Base-by-base conservation (phyloP, 768 basidiomycete species). In the Mycena maculata region DNA sequence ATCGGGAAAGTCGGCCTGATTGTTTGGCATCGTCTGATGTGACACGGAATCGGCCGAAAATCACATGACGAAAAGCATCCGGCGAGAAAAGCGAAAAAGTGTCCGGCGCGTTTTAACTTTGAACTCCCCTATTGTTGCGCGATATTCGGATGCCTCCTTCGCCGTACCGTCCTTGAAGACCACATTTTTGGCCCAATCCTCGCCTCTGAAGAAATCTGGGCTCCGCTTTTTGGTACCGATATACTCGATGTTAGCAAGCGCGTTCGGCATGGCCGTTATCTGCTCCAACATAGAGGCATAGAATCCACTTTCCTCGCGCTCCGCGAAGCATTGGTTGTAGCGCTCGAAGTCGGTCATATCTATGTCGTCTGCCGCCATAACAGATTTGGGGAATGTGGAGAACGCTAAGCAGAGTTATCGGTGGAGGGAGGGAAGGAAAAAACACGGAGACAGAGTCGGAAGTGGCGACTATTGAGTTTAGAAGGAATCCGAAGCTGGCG, bases 251-350 rank as follows among this genome's bases (percentile, higher is more conserved):
- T 49, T 49, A 4, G 59, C 31, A 2, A 60, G 38, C 2, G 47
- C 45, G 25, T 48, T 27, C 1, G 33, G 25, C 39, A 48, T 36
- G 1, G 2, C 12, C 1, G 4, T 36, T 13, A 60, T 22, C 36
- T 60, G 59, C 12, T 38, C 20, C 11, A 28, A 2, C 23, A 47
- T 27, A 39, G 48, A 60, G 9, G 23, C 59, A 22, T 60, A 60
- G 7, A 60, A 15, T 4, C 59, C 59, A 1, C 3, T 20, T 15
- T 49, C 47, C 69, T 64, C 52, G 65, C 30, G 66, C 52, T 38
- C 59, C 7, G 27, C 12, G 27, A 60, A 60, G 18, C 22, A 54
- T 33, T 54, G 7, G n/a, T 39, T 23, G 23, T 4, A 10, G 22
- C 9, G 20, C 2, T 36, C 31, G 5, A 23, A 18, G 23, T 39